phyloP scores from a whole-genome alignment of 2,329 filamentous ascomycete species.

The Cordyceps tenuipes region DNA sequence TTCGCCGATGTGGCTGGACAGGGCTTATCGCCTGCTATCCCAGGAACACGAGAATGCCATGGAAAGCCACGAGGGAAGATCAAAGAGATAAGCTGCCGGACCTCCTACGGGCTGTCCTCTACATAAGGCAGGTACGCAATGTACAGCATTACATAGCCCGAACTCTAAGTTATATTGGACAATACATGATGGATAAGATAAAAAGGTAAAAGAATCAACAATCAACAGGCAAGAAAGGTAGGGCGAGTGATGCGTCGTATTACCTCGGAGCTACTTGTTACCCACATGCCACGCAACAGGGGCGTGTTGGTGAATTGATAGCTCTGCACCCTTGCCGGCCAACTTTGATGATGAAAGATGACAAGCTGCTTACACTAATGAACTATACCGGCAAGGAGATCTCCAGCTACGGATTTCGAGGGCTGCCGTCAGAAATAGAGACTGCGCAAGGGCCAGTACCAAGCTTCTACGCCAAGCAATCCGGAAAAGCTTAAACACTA shows the following conservation, averaged over 20 bases:
- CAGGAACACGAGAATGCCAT: background rate
- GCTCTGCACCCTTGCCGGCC: background rate
- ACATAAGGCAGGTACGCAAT: background rate
- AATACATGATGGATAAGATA: background rate
- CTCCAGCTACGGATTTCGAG: background rate
- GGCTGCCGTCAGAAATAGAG: background rate
- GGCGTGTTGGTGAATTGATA: conserved; percentile 1
- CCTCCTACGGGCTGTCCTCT: background rate
- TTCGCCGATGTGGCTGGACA: conserved; percentile 8
- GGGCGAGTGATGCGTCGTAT: background rate
- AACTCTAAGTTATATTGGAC: background rate
- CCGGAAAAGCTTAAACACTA: background rate
- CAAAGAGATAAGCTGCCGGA: background rate
- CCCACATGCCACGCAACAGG: conserved; percentile 7
- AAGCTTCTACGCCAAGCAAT: conserved; percentile 3
- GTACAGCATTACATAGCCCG: background rate
- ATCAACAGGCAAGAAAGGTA: background rate
- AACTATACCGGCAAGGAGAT: background rate
- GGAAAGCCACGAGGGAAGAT: background rate
- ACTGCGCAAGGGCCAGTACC: background rate
- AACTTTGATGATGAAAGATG: background rate
- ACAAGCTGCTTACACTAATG: background rate
- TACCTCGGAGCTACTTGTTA: background rate
- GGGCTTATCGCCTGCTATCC: background rate
- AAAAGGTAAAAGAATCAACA: background rate